Evolutionary conservation across 2,329 filamentous ascomycete species (phyloP).

Genomic region (Ceratocystis albifundus): DNA sequence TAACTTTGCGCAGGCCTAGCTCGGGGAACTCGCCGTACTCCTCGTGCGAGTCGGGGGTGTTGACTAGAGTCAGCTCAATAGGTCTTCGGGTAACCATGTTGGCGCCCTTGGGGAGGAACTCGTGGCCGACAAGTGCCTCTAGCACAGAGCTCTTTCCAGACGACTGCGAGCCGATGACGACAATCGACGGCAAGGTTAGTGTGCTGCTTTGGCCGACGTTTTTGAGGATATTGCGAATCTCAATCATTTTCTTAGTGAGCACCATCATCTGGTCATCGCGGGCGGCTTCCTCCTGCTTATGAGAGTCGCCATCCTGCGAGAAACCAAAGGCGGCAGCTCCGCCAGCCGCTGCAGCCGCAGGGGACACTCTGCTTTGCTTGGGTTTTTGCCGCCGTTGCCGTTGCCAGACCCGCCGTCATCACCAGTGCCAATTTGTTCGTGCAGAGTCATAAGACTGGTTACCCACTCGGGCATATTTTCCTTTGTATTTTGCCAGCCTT

Average conservation of each 20-base stretch:
- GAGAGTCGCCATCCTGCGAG: conserved; percentile 62
- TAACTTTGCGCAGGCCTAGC: conserved; percentile 75
- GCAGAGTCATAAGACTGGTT: conserved; percentile 54
- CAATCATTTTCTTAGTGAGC: conserved; percentile 98
- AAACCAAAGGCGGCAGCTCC: conserved; percentile 57
- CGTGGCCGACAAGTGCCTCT: conserved; percentile 93
- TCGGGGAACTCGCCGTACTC: conserved; percentile 97
- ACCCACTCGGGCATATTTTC: conserved; percentile 67
- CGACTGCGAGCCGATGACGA: conserved; percentile 97
- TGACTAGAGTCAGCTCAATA: conserved; percentile 91
- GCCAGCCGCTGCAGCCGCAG: conserved; percentile 55
- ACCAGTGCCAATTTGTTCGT: conserved; percentile 47
- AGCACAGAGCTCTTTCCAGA: conserved; percentile 96
- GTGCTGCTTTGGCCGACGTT: conserved; percentile 84
- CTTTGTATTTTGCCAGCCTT: conserved; percentile 74
- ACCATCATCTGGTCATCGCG: conserved; percentile 99
- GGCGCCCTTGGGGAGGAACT: conserved; percentile 92
- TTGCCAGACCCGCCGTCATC: conserved; percentile 42
- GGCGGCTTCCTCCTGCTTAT: conserved; percentile 53
- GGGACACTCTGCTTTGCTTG: conserved; percentile 48
- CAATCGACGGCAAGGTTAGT: conserved; percentile 84
- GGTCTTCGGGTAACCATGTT: conserved; percentile 97
- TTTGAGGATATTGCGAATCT: conserved; percentile 84
- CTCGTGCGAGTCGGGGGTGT: conserved; percentile 72
- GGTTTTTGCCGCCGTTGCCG: conserved; percentile 37